Base-by-base conservation (phyloP, 2,329 filamentous ascomycete species). In the Penicillium decumbens region DNA sequence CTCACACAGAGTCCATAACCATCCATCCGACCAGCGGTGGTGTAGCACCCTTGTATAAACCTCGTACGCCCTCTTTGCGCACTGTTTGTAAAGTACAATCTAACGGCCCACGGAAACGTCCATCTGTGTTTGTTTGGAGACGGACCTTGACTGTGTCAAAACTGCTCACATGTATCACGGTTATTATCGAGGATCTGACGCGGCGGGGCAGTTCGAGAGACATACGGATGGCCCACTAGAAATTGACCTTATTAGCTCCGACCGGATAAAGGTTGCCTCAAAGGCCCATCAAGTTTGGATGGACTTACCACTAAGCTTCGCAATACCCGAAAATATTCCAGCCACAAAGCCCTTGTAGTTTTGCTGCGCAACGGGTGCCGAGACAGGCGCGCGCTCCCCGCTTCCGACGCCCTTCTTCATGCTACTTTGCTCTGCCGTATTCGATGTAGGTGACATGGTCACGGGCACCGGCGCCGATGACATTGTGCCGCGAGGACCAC, bases 101-200 rank as follows among this genome's bases (percentile, higher is more conserved):
- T 28, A 95, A 69, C 0, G 93, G 91, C 0, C 93, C 93, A 56
- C 78, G 78, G 77, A 98, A 98, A 60, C 88, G 89, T 1, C 82
- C 70, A 41, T 80, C 71, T 59, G 86, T 78, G 27, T 89, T 89
- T 2, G 92, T 97, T 70, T 98, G 93, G 15, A 98, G 78, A 28
- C 93, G 89, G 46, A 97, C 92, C 73, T 98, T 98, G 70, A 98
- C 83, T 0, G 93, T 97, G 72, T 98, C 93, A 74, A 98, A 97
- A 23, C 88, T 80, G 50, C 49, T n/a, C 28, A 39, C 20, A 45
- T 25, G 10, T 51, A 42, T 12, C 40, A 10, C 37, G 29, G 27
- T 33, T 39, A 43, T 37, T 41, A 42, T 7, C 6, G 28, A 15
- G 1, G 9, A 20, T 28, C 6, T 15, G 33, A 32, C n/a, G 15